Percentiles rank a stretch among this genome's conserved stretches.
Conservation (phyloP, 495 filamentous ascomycete species). For the Neurospora sp. region DNA sequence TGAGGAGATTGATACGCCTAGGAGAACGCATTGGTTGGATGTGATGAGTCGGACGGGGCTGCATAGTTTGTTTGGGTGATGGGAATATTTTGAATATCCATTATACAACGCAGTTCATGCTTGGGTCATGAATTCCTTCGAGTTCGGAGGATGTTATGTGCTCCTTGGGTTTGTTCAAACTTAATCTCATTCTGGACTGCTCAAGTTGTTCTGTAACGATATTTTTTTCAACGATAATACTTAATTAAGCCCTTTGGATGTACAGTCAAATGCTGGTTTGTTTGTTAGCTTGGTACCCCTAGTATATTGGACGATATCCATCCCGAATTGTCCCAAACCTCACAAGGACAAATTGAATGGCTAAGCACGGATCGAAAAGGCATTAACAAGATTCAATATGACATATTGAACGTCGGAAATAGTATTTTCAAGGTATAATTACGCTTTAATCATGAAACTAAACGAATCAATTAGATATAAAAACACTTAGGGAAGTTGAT, state of each 20-base stretch:
- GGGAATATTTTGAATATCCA: not conserved
- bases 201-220: not conserved
- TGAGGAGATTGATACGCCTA: conserved; percentile 16
- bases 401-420: too few species aligned
- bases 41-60: conserved; percentile 24
- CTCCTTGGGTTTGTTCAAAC: not conserved
- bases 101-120: not conserved
- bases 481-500: too few species aligned
- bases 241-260: not conserved
- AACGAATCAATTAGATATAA: too few species aligned
- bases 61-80: conserved; percentile 24
- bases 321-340: too few species aligned
- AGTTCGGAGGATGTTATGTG: not conserved
- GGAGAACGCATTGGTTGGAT: conserved; percentile 26
- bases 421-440: too few species aligned
- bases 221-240: not conserved
- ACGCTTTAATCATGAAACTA: too few species aligned
- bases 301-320: too few species aligned
- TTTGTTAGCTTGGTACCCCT: too few species aligned
- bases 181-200: not conserved
- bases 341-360: too few species aligned
- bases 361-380: too few species aligned
- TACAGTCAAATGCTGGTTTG: too few species aligned
- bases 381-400: too few species aligned
- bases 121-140: not conserved